These are phyloP conservation scores for Trapa incisa DNA, from an alignment of 345 rosid species.

Conservation along the genomic window DNA sequence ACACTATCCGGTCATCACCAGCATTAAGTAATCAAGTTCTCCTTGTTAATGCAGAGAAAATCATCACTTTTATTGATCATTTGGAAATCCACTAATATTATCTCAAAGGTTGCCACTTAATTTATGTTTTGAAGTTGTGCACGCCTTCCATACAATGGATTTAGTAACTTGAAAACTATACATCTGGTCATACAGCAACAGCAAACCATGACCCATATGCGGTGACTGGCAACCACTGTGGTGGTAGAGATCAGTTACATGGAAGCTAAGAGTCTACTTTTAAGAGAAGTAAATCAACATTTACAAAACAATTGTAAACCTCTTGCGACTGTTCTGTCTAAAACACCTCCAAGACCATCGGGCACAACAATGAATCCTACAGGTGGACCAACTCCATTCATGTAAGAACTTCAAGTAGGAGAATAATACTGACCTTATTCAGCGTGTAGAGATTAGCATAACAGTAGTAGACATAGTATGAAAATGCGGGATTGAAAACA, in stretches of 20 bases:
- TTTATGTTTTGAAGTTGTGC: not conserved
- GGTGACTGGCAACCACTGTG: not conserved
- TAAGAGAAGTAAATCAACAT: no score
- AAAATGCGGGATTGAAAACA: slow-evolving; percentile 87
- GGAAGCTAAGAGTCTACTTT: no score
- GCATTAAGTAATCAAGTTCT: not conserved
- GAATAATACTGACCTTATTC: slow-evolving; percentile 53
- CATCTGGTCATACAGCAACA: not conserved
- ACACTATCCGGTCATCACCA: no score
- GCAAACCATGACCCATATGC: not conserved
- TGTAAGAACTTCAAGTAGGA: not conserved
- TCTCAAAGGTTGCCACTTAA: not conserved
- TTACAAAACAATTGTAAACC: no score
- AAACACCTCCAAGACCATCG: not conserved
- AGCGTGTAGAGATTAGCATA: slow-evolving; percentile 87
- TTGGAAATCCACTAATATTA: not conserved
- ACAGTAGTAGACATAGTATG: slow-evolving; percentile 89
- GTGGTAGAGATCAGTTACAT: not conserved
- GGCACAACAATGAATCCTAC: not conserved
- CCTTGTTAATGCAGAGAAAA: not conserved
- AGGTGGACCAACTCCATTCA: not conserved
- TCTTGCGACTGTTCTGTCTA: no score
- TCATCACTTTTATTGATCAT: not conserved
- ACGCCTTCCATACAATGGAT: not conserved
- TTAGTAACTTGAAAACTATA: not conserved